These are phyloP conservation scores for Udeniomyces megalosporus DNA, from an alignment of 768 basidiomycete genomes.

Conservation along the genomic window DNA sequence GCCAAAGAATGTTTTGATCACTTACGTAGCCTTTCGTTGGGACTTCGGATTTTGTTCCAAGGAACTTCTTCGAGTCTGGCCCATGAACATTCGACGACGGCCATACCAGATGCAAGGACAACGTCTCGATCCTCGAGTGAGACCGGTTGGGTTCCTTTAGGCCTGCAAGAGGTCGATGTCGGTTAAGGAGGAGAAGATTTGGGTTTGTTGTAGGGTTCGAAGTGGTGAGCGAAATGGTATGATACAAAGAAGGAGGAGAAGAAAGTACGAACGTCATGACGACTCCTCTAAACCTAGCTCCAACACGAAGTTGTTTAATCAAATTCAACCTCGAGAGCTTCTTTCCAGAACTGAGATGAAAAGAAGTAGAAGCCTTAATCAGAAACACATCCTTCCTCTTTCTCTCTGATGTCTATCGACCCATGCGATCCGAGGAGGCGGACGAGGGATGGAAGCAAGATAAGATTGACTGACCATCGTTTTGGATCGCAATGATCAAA, in stretches of 20 bases:
- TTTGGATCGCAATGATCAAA: slow-evolving; percentile 96
- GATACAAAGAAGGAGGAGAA: neutral
- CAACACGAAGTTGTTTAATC: slow-evolving; percentile 66
- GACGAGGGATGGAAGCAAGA: no score
- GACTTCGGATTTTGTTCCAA: slow-evolving; percentile 80
- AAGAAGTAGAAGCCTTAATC: no score
- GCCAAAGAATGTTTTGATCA: slow-evolving; percentile 14
- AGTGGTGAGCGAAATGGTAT: neutral
- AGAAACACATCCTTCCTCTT: no score
- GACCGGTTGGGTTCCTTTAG: slow-evolving; percentile 61
- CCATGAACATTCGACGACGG: slow-evolving; percentile 99
- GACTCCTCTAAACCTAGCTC: slow-evolving; percentile 72
- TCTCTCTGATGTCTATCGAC: no score
- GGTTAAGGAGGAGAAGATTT: neutral
- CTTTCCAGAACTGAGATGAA: slow-evolving; percentile 46
- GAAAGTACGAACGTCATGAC: slow-evolving; percentile 66
- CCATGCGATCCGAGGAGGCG: no score
- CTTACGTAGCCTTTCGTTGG: slow-evolving; percentile 77
- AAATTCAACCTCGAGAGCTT: slow-evolving; percentile 72
- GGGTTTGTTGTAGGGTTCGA: neutral
- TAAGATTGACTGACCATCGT: slow-evolving; percentile 32
- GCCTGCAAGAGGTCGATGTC: slow-evolving; percentile 36
- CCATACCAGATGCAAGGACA: slow-evolving; percentile 55
- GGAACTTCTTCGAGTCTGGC: slow-evolving; percentile 88
- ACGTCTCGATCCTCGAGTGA: slow-evolving; percentile 74